Evolutionary conservation across 257 asterid species (phyloP).

Genomic region (Pogostemon cablin): DNA sequence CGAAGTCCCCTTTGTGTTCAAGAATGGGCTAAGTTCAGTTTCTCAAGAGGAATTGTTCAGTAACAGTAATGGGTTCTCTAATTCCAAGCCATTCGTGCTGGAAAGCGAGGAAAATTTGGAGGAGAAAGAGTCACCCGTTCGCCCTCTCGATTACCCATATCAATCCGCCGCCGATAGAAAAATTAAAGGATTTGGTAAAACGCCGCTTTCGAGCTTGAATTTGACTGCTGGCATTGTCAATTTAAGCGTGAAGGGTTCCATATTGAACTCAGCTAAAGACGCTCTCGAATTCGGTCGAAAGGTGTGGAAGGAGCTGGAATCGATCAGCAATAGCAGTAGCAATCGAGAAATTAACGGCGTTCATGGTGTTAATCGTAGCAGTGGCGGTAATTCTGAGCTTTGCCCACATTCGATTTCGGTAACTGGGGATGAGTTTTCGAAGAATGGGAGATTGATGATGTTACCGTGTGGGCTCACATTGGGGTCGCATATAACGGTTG

Average conservation of each 20-base stretch:
- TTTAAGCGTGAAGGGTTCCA: conserved; percentile 48
- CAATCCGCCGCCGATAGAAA: conserved; percentile 51
- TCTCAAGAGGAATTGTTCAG: conserved; percentile 43
- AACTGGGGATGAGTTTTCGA: conserved; percentile 54
- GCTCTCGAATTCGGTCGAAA: conserved; percentile 75
- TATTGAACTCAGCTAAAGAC: conserved; percentile 61
- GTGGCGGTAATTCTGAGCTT: conserved; percentile 34
- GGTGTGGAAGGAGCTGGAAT: conserved; percentile 74
- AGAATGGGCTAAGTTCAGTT: conserved; percentile 49
- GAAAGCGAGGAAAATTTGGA: conserved; percentile 73
- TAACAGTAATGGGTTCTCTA: conserved; percentile 49
- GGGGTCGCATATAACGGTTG: conserved; percentile 84
- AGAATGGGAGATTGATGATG: conserved; percentile 56
- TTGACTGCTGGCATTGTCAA: conserved; percentile 56
- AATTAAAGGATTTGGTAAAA: conserved; percentile 24
- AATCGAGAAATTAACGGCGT: conserved; percentile 8
- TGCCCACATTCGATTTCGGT: conserved; percentile 71
- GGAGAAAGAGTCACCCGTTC: conserved; percentile 60
- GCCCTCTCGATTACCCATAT: conserved; percentile 57
- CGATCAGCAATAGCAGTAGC: conserved; percentile 30
- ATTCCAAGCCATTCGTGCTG: conserved; percentile 58
- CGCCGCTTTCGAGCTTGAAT: conserved; percentile 54
- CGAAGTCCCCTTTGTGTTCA: conserved; percentile 81
- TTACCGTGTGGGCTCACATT: conserved; percentile 86
- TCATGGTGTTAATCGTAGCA: conserved; percentile 20